Conservation (phyloP, 208 protist species). For the Sergeia podlipaevii region DNA sequence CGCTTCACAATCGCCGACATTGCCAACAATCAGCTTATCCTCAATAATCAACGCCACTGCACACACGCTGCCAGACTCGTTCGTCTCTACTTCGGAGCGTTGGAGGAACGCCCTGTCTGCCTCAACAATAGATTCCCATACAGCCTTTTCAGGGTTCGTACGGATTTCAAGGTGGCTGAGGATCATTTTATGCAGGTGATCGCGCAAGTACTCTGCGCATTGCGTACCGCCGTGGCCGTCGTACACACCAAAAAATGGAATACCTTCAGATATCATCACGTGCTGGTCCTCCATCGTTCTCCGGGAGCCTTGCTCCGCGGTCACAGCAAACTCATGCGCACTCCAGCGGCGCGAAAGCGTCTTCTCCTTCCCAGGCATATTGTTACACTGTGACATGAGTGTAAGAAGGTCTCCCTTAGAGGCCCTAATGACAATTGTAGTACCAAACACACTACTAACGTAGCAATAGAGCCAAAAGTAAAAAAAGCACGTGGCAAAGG, state of each 20-base stretch:
- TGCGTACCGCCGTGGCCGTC: constrained; percentile 79
- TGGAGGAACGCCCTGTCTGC: constrained; percentile 54
- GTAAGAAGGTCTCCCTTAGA: no score
- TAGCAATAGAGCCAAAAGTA: no score
- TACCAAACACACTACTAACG: no score
- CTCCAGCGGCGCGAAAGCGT: no score
- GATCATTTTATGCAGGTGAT: constrained; percentile 57
- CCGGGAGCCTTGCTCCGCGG: constrained; percentile 72
- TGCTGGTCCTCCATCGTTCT: constrained; percentile 85
- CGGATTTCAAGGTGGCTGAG: constrained; percentile 34
- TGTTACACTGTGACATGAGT: no score
- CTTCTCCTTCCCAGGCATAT: no score
- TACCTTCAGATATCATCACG: constrained; percentile 35
- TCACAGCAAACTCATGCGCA: no score
- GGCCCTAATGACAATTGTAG: no score
- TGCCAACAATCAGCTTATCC: constrained; percentile 60
- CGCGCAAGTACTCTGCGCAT: constrained; percentile 63
- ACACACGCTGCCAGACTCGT: constrained; percentile 62
- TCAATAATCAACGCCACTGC: constrained; percentile 59
- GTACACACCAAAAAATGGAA: constrained; percentile 76
- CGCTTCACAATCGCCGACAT: constrained; percentile 84
- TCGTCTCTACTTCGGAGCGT: constrained; percentile 29
- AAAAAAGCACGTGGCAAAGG: no score
- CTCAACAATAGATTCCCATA: constrained; percentile 66
- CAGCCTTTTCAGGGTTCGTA: constrained; percentile 30